A percentile compares a stretch with the other conserved stretches of the same genome.
These are phyloP conservation scores for Barnettozyma salicaria DNA, from an alignment of 805 yeast genomes.

Conservation along the genomic window DNA sequence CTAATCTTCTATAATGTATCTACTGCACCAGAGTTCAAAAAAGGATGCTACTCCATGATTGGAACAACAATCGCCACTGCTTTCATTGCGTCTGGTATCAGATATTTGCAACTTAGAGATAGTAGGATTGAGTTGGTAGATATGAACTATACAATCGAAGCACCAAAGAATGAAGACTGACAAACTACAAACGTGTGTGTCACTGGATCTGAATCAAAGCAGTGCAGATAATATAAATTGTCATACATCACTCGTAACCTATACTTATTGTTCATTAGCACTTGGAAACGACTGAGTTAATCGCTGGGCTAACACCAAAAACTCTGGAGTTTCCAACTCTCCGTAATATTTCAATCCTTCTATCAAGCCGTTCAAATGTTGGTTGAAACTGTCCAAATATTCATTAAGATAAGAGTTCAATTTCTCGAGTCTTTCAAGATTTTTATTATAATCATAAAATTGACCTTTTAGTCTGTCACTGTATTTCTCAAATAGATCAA, in stretches of 20 bases:
- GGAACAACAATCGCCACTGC: conserved; percentile 43
- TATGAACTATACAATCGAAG: conserved; percentile 5
- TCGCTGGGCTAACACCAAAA: conserved; percentile 38
- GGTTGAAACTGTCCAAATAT: conserved; percentile 40
- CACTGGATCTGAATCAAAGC: background rate
- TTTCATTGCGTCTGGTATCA: conserved; percentile 35
- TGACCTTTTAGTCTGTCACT: conserved; percentile 35
- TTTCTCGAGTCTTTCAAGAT: conserved; percentile 35
- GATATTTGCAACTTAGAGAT: conserved; percentile 39
- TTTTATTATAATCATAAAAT: conserved; percentile 34
- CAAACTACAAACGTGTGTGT: background rate
- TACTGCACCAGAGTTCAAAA: conserved; percentile 43
- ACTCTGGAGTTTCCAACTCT: conserved; percentile 42
- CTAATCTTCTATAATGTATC: conserved; percentile 46
- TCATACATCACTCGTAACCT: background rate
- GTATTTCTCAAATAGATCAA: conserved; percentile 35
- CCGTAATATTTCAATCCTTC: conserved; percentile 42
- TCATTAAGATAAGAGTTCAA: conserved; percentile 36
- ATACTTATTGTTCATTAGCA: conserved; percentile 8
- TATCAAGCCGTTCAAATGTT: conserved; percentile 40
- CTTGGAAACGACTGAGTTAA: conserved; percentile 30
- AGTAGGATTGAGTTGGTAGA: conserved; percentile 4
- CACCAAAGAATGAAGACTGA: background rate
- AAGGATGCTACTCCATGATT: conserved; percentile 53
- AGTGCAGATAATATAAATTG: background rate